Percentiles rank a stretch among this genome's conserved stretches.
phyloP scores from a whole-genome alignment of 495 filamentous ascomycete genomes.

The Endocarpon pusillum region DNA sequence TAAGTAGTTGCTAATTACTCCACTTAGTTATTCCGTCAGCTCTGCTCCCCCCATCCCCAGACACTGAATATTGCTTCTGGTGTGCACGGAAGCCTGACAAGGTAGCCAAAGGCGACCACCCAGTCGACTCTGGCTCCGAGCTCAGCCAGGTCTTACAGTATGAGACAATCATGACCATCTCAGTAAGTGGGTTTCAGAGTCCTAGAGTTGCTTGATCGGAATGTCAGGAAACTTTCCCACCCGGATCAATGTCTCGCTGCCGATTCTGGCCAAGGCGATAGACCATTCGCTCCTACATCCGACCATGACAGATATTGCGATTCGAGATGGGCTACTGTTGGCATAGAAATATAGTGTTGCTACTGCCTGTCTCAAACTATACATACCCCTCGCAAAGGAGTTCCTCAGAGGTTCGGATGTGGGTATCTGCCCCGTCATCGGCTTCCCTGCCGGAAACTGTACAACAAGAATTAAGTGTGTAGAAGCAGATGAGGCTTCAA shows the following conservation, averaged over 20 bases:
- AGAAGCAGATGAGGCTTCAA: slow-evolving; percentile 30
- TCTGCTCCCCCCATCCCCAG: too few species aligned
- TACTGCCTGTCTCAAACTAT: slow-evolving; percentile 39
- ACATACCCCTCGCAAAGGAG: slow-evolving; percentile 30
- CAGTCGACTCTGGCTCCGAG: too few species aligned
- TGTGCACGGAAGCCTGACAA: too few species aligned
- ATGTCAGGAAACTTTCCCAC: slow-evolving; percentile 3
- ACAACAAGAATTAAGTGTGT: slow-evolving; percentile 34
- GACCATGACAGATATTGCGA: slow-evolving; percentile 38
- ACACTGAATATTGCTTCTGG: too few species aligned
- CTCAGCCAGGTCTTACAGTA: too few species aligned
- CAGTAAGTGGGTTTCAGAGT: too few species aligned
- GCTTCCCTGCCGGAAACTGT: slow-evolving; percentile 41
- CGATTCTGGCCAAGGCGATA: slow-evolving; percentile 37
- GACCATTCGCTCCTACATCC: slow-evolving; percentile 45
- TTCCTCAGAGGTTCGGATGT: slow-evolving; percentile 31
- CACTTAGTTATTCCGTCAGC: too few species aligned
- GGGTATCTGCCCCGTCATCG: slow-evolving; percentile 35
- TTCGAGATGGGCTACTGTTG: slow-evolving; percentile 30
- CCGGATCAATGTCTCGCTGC: slow-evolving; percentile 31
- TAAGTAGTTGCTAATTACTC: too few species aligned
- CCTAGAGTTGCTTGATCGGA: too few species aligned
- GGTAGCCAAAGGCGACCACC: too few species aligned
- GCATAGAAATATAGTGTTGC: slow-evolving; percentile 30
- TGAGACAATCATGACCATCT: too few species aligned